phyloP scores from a whole-genome alignment of 371 early-diverging fungal species.

The Mucor velutinosus region DNA sequence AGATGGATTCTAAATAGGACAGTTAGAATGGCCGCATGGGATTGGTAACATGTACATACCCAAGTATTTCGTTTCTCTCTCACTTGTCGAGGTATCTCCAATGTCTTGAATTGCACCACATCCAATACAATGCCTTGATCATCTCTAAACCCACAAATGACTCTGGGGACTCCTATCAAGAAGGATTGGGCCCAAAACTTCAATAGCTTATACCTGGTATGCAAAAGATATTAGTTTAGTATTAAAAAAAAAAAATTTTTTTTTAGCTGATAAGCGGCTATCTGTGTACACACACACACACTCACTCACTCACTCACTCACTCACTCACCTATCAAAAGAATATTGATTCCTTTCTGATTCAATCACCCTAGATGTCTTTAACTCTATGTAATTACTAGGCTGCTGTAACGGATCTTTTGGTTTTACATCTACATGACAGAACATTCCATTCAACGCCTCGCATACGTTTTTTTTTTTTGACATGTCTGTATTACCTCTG shows the following conservation, averaged over 20 bases:
- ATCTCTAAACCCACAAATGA: constrained; percentile 87
- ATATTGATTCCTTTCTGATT: constrained; percentile 46
- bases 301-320: too few relatives aligned
- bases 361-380: constrained; percentile 81
- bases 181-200: constrained; percentile 94
- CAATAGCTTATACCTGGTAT: constrained; percentile 74
- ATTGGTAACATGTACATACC: constrained; percentile 39
- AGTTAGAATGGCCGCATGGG: neutral
- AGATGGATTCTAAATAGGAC: constrained; percentile 38
- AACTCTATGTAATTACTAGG: constrained; percentile 79
- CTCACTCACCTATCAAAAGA: constrained; percentile 67
- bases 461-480: too few relatives aligned
- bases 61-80: constrained; percentile 60
- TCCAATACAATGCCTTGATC: constrained; percentile 63
- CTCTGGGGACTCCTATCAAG: constrained; percentile 81
- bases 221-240: neutral
- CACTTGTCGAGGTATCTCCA: constrained; percentile 83
- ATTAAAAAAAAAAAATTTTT: neutral
- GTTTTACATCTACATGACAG: constrained; percentile 36
- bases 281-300: too few relatives aligned
- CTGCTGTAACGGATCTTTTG: constrained; percentile 33
- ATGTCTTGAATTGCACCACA: constrained; percentile 68
- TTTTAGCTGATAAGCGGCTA: neutral
- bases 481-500: constrained; percentile 30
- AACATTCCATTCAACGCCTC: too few relatives aligned